Conservation (phyloP, 176 grass and related monocot genomes). For the Luzula sylvatica region DNA sequence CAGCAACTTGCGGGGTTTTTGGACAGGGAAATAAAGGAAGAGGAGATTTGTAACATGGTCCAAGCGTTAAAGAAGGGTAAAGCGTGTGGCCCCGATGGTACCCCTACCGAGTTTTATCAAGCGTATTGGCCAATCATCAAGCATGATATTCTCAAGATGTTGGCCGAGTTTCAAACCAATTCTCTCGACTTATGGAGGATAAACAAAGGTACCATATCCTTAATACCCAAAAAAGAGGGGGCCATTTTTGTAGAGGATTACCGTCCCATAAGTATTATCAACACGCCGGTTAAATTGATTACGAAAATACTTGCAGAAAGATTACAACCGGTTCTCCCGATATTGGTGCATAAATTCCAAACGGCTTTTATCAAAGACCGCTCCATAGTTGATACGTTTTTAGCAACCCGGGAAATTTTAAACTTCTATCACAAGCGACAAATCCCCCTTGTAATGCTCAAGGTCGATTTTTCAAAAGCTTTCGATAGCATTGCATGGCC, state of each 20-base stretch:
- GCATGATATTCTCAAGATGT: not conserved
- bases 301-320: not conserved
- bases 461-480: not conserved
- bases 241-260: not conserved
- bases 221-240: not conserved
- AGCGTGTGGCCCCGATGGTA: not conserved
- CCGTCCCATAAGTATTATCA: constrained; percentile 1
- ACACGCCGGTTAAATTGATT: not conserved
- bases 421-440: too few relatives aligned
- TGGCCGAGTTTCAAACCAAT: not conserved
- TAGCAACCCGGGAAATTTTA: not conserved
- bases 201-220: not conserved
- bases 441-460: not conserved
- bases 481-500: not conserved
- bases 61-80: not conserved
- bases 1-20: too few relatives aligned
- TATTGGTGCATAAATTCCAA: not conserved
- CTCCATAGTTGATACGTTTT: not conserved
- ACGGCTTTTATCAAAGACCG: not conserved
- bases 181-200: not conserved
- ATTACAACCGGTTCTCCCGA: not conserved
- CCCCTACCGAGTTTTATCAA: not conserved
- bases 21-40: not conserved
- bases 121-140: not conserved
- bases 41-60: not conserved